Evolutionary conservation across 2,329 filamentous ascomycete genomes (phyloP), one percentile per base, ranked within the genome.

Genomic region (Sordariomycetes sp.): DNA sequence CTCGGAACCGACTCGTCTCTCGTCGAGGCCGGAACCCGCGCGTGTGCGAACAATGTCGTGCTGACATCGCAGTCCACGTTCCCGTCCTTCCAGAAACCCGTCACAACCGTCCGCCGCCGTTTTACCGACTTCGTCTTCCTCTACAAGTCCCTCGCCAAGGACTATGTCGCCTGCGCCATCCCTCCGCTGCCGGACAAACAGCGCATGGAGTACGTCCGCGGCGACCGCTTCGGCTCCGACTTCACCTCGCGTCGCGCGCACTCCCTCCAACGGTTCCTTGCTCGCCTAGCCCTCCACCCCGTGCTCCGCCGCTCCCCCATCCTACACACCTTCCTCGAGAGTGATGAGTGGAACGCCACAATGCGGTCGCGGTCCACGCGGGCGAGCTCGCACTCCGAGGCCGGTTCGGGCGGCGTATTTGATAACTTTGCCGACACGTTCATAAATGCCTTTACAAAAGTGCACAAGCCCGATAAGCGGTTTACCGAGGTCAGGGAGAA

Each of bases 91-190:
- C 88, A 94, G 71, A 90, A 87, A 69, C 78, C 88, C 40, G 84
- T 86, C 22, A 91, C 90, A 61, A 79, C 80, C 28, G 88, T 96
- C 61, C 89, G 94, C 61, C 85, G 94, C 64, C 90, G 94, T 67
- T 99, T 97, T 74, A 97, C 93, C 65, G 94, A 99, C 75, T 99
- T 99, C 70, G 87, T 95, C 65, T 99, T 96, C 71, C 84, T 99
- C 62, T 97, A 90, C 76, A 97, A 96, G 74, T 87, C 89, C 35
- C 85, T 99, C 56, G 85, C 81, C 62, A 86, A 86, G 69, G 92
- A 97, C 70, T 97, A 90, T 67, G 90, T 91, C 60, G 89, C 90
- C 75, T 90, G 88, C 72, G 94, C 94, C 54, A 90, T 99, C 3
- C 94, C 94, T 34, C 94, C 94, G 53, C 79, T 99, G 58, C 94